Evolutionary conservation across 768 basidiomycete genomes (phyloP), one percentile per base, ranked within the genome.

Genomic region (Artomyces pyxidatus): DNA sequence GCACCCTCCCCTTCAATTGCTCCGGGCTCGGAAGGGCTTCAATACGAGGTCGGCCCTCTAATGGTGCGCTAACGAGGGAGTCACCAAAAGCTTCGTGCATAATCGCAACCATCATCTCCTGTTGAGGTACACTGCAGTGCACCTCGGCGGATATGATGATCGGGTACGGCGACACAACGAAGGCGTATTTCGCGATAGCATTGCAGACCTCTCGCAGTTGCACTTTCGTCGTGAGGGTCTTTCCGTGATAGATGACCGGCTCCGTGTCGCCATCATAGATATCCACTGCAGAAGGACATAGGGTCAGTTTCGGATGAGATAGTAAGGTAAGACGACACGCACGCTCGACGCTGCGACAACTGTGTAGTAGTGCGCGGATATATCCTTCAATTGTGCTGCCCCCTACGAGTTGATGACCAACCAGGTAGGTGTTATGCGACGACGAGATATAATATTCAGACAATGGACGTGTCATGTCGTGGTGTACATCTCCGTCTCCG

Each of bases 341-440:
- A 93, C 94, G 65, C 65, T 98, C 94, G 25, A 98, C 94, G 48
- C 88, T 91, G n/a, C 94, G 78, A 62, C 93, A 95, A 29, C 89
- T 80, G 43, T 87, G 88, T 37, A 96, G 71, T 35, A 97, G 69
- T 1, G 93, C 93, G 0, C 95, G 75, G 48, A 97, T 92, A 62
- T 98, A 98, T 0, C 95, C 81, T 60, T 96, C 94, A 23, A 90
- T 80, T 0, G 93, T 93, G 52, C 88, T 91, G 26, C 84, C 80
- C 4, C 95, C 95, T 37, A 93, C 75, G 3, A 91, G 74, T 59
- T 94, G 91, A 59, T 88, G 76, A 0, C 91, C 91, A 16, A 89
- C 80, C 8, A 94, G 80, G 60, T 93, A 93, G 0, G 90, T 93
- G 56, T 98, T 97, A 62, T 98, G 94, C 8, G 88, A 91, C 10